Base-by-base conservation (phyloP, 495 filamentous ascomycete species). In the Talaromyces liani region DNA sequence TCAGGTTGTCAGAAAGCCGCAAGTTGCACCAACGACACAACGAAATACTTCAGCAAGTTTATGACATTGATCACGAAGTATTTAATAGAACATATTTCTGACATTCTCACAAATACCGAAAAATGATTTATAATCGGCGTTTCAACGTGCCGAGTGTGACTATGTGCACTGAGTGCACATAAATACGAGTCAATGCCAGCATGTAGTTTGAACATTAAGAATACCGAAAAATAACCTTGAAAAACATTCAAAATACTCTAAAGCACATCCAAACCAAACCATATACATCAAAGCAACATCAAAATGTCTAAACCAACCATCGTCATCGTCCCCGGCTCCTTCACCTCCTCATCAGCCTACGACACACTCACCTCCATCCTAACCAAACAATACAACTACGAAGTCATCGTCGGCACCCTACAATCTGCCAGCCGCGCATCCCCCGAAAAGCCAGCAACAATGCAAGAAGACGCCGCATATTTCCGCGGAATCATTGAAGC, bases 281-380 rank as follows among this genome's bases (percentile, higher is more conserved):
- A 41, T 16, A 41, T 41, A 41, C 36, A 41, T 6, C 36, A 16
- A 14, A 10, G 18, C 18, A 22, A 9, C 2, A 20, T 49, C 45
- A 34, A 61, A 29, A 69, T 69, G 67, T 47, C 67, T 5, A 77
- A 77, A 60, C 77, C 77, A 53, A 75, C 74, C 1, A 71, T 84
- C 58, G 68, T 83, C 55, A 70, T 84, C 62, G 68, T 79, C n/a
- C 77, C 76, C 1, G 82, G 79, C n/a, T 80, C 80, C 22, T 83
- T 78, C 74, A 64, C 76, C 58, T 71, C 61, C 1, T 75, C 79
- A 4, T 29, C 24, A 9, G 63, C 68, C 68, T 83, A 73, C 63
- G 61, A 72, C 56, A 51, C 58, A 14, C 67, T 81, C 29, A 72
- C 68, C 16, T 55, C 70, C 4, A 63, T 65, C 24, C 75, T 85